Evolutionary conservation across 176 grass and related monocot genomes (phyloP).

Genomic region (Cenchrus purpureus): DNA sequence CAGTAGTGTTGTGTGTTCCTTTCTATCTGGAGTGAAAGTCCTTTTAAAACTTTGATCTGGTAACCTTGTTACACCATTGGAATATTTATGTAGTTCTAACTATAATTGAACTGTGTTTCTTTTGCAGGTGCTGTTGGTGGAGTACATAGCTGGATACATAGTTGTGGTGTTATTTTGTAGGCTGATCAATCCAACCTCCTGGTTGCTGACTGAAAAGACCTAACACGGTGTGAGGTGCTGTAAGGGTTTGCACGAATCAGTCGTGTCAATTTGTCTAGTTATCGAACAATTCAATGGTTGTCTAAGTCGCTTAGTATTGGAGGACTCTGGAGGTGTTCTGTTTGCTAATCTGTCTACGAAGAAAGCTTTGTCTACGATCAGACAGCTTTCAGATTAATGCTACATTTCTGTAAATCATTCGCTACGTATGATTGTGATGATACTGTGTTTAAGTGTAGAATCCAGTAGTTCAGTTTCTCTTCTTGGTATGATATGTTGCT

Average conservation of each 20-base stretch:
- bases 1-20: background rate
- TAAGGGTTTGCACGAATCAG: constrained; percentile 27
- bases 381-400: constrained; percentile 28
- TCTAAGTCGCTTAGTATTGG: constrained; percentile 11
- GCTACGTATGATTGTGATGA: constrained; percentile 14
- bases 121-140: constrained; percentile 41
- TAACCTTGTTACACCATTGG: background rate
- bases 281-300: constrained; percentile 24
- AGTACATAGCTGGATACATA: constrained; percentile 67
- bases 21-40: background rate
- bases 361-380: constrained; percentile 8
- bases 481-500: constrained; percentile 1
- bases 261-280: constrained; percentile 30
- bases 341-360: constrained; percentile 43
- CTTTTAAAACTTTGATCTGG: background rate
- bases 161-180: constrained; percentile 50
- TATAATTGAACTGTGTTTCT: background rate
- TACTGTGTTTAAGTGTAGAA: constrained; percentile 33
- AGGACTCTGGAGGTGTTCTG: constrained; percentile 4
- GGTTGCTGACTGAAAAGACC: constrained; percentile 59
- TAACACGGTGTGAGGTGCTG: constrained; percentile 46
- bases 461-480: background rate
- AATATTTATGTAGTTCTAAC: background rate
- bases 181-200: constrained; percentile 48
- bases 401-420: constrained; percentile 45